These are phyloP conservation scores for Cupressus sempervirens DNA, from an alignment of 75 land plant species.

Conservation along the genomic window DNA sequence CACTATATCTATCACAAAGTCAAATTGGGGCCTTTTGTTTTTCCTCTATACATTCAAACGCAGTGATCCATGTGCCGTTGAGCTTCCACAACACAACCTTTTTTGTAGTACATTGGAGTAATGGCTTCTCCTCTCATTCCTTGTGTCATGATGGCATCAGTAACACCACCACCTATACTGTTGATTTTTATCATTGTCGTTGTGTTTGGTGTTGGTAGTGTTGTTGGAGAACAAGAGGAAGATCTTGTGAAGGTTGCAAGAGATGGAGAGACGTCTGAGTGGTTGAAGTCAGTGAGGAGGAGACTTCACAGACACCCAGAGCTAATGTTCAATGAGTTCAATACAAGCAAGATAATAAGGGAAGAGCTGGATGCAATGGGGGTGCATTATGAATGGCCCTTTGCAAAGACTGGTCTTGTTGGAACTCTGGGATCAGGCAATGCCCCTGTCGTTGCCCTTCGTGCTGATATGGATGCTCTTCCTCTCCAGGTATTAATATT, in stretches of 20 bases:
- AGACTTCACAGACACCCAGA: constrained; percentile 66
- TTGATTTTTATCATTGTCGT: not conserved
- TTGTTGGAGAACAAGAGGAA: not conserved
- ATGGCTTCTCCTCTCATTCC: not conserved
- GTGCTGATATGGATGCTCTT: constrained; percentile 90
- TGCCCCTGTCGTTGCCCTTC: constrained; percentile 52
- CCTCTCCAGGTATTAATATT: constrained; percentile 53
- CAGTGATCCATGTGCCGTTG: too few relatives aligned
- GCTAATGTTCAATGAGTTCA: constrained; percentile 52
- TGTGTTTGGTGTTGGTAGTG: not conserved
- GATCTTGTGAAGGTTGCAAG: constrained; percentile 31
- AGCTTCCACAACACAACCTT: not conserved
- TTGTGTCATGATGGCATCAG: not conserved
- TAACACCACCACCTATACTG: not conserved
- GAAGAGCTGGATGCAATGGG: constrained; percentile 60
- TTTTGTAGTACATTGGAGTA: not conserved
- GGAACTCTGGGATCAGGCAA: constrained; percentile 56
- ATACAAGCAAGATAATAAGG: constrained; percentile 61
- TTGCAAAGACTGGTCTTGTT: constrained; percentile 66
- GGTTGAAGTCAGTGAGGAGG: constrained; percentile 53
- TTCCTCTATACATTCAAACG: too few relatives aligned
- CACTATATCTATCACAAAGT: too few relatives aligned
- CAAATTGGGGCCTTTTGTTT: too few relatives aligned
- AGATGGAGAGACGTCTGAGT: constrained; percentile 38
- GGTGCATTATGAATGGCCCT: constrained; percentile 54